These are phyloP conservation scores for Aspergillus saccharolyticus DNA, from an alignment of 495 filamentous ascomycete species.

Conservation along the genomic window DNA sequence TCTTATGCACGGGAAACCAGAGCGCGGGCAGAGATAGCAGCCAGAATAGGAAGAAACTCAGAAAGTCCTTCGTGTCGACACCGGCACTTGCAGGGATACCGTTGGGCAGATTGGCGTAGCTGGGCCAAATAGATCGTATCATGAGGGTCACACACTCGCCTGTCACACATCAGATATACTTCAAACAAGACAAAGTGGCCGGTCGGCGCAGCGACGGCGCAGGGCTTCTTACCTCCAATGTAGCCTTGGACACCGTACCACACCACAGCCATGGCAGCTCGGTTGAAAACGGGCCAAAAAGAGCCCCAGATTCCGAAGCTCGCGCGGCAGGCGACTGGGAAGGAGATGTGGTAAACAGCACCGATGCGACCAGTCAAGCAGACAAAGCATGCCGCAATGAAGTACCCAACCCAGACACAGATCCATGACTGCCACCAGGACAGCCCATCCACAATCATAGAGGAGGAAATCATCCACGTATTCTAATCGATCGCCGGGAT, in stretches of 20 bases:
- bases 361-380: constrained; percentile 78
- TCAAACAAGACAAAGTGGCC: neutral
- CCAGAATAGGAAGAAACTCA: constrained; percentile 85
- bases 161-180: constrained; percentile 16
- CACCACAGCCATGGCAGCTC: constrained; percentile 76
- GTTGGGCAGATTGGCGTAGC: constrained; percentile 61
- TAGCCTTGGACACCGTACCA: constrained; percentile 81
- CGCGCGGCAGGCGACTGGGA: constrained; percentile 70
- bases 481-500: constrained; percentile 44
- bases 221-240: constrained; percentile 58
- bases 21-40: constrained; percentile 73
- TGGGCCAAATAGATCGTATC: constrained; percentile 78
- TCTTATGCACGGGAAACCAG: constrained; percentile 60
- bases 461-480: constrained; percentile 95
- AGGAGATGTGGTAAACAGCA: constrained; percentile 84
- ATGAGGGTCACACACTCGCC: constrained; percentile 74
- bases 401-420: constrained; percentile 80
- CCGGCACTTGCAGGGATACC: constrained; percentile 58
- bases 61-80: constrained; percentile 69
- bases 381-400: constrained; percentile 70
- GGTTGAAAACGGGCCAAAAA: constrained; percentile 87
- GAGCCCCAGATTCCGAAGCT: constrained; percentile 85
- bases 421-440: constrained; percentile 98
- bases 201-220: neutral
- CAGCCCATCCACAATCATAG: constrained; percentile 70